phyloP scores from a whole-genome alignment of 140 eudicot genomes.

The Anethum foeniculum region DNA sequence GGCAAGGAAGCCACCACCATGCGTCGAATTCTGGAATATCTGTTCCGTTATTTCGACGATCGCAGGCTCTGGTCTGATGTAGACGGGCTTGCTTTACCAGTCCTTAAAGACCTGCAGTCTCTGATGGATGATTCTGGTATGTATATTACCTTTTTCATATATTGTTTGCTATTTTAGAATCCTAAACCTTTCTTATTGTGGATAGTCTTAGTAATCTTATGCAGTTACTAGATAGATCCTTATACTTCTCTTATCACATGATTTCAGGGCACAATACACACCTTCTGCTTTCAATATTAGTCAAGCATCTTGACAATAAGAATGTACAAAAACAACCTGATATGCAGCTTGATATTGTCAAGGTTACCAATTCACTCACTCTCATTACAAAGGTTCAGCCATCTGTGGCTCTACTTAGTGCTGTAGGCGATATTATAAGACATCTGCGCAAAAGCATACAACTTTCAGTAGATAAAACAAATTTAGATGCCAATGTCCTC shows the following conservation, averaged over 20 bases:
- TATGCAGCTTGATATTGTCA: conserved; percentile 74
- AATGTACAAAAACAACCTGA: conserved; percentile 75
- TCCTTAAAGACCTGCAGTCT: conserved; percentile 65
- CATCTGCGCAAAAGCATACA: conserved; percentile 89
- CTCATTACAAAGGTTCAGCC: conserved; percentile 45
- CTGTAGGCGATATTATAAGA: conserved; percentile 68
- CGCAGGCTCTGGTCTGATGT: conserved; percentile 46
- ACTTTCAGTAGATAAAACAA: conserved; percentile 52
- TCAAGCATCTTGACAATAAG: conserved; percentile 96
- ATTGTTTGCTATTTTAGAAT: not conserved
- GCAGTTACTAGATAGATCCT: not conserved
- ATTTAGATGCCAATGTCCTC: conserved; percentile 51
- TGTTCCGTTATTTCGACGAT: conserved; percentile 63
- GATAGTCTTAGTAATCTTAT: not conserved
- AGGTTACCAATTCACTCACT: conserved; percentile 66
- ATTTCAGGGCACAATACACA: conserved; percentile 85
- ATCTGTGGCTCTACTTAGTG: conserved; percentile 71
- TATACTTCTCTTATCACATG: conserved; percentile 4
- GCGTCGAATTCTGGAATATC: conserved; percentile 69
- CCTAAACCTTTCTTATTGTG: not conserved
- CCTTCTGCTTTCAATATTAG: conserved; percentile 62
- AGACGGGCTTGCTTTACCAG: conserved; percentile 77
- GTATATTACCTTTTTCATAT: not conserved
- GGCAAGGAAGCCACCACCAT: conserved; percentile 78
- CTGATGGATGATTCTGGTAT: conserved; percentile 86